Evolutionary conservation across 148 eudicot genomes (phyloP), one percentile per base, ranked within the genome.

Genomic region (Rhododendron williamsianum): DNA sequence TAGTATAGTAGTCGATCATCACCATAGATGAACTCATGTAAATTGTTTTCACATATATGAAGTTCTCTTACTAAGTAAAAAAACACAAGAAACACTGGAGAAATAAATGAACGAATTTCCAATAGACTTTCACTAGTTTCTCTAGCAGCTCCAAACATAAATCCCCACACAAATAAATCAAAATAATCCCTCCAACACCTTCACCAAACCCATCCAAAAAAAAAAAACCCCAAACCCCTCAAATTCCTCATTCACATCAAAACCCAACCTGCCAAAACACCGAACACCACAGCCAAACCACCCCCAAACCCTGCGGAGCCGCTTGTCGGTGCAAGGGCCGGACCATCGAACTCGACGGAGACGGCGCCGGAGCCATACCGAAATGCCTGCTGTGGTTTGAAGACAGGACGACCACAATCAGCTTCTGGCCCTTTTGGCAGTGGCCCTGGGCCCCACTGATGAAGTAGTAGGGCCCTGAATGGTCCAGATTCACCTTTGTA

Each of bases 391-490:
- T 45, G 54, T 88, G 91, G 16, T 84, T 93, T 9, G 90, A 85
- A 4, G 93, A 87, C 87, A 94, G 89, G 16, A 93, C 96, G 7
- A 93, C 93, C 33, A 93, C 94, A 49, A 92, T 87, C 87, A 94
- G 49, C 93, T 91, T 94, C 95, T 93, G 91, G 1, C 95, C 98
- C 78, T 92, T 90, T 56, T 90, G 89, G 86, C 98, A 94, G 88
- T 93, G 84, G 1, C 89, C 90, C 33, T 88, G 48, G 0, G 91
- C 81, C n/a, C 98, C 96, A 67, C 94, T 93, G 74, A 93, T 92
- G 90, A 92, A 93, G 87, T 93, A 93, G 89, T 84, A 92, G 11
- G 96, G 92, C 9, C 98, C 98, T 0, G 98, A 82, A 36, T 56
- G 84, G 49, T 89, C 85, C 5, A 94, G 83, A 76, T 45, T 86